Evolutionary conservation across 345 rosid genomes (phyloP).

Genomic region (Eucalyptus victrix): DNA sequence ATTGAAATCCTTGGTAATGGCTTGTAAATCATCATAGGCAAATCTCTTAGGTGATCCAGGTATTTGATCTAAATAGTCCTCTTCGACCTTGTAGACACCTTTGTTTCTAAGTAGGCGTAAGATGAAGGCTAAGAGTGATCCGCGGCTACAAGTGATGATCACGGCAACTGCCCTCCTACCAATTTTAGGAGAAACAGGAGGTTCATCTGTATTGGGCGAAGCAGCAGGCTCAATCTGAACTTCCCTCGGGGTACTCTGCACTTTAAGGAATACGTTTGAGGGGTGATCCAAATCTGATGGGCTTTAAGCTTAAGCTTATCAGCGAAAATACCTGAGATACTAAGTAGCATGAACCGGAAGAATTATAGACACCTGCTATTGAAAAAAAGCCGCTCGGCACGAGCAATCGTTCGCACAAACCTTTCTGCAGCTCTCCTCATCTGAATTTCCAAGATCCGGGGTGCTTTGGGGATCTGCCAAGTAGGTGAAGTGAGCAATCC

Average conservation of each 20-base stretch:
- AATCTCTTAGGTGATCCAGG: not conserved
- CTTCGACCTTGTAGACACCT: not conserved
- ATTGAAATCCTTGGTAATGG: not conserved
- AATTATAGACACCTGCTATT: not conserved
- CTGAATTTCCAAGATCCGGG: not conserved
- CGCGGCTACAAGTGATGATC: not conserved
- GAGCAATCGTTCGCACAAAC: constrained; percentile 5
- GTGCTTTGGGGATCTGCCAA: not conserved
- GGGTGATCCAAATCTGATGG: not conserved
- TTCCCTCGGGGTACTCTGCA: not conserved
- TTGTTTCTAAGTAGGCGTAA: not conserved
- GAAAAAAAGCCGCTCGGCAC: constrained; percentile 4
- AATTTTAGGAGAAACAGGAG: not conserved
- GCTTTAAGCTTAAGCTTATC: too few relatives aligned
- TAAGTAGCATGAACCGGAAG: not conserved
- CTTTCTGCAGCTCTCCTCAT: not conserved
- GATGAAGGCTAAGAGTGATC: not conserved
- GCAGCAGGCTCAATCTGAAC: not conserved
- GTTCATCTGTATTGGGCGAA: not conserved
- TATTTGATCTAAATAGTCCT: not conserved
- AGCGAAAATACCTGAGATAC: not conserved
- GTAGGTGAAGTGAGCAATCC: not conserved
- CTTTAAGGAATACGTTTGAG: not conserved
- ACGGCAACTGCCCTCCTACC: not conserved
- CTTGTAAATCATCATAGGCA: not conserved